phyloP scores from a whole-genome alignment of 768 basidiomycete species.

The Sarcomyxa edulis region DNA sequence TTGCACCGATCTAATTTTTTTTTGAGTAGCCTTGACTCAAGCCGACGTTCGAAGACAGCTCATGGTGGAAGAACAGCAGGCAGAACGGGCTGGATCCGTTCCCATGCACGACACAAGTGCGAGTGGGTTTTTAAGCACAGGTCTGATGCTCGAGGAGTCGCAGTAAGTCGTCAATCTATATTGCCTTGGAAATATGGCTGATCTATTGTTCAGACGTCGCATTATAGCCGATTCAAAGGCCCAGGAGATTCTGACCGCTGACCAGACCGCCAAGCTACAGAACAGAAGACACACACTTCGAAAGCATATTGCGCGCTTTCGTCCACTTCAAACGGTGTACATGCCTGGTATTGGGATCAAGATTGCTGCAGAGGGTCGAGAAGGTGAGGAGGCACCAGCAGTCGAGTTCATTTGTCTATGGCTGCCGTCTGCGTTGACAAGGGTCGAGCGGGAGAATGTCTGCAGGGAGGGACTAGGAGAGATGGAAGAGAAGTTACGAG shows the following conservation, averaged over 20 bases:
- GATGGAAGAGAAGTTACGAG: slow-evolving; percentile 15
- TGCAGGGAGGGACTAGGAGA: slow-evolving; percentile 5
- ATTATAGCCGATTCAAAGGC: not conserved
- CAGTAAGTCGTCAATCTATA: too few relatives aligned
- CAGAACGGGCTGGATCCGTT: not conserved
- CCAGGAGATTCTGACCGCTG: not conserved
- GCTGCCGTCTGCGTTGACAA: slow-evolving; percentile 11
- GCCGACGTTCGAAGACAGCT: not conserved
- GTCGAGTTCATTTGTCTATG: slow-evolving; percentile 10
- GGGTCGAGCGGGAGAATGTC: not conserved
- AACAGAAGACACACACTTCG: not conserved
- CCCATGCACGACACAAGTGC: not conserved
- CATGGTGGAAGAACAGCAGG: not conserved
- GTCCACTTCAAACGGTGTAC: slow-evolving; percentile 1
- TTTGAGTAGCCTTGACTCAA: not conserved
- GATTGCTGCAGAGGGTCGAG: not conserved
- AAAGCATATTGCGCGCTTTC: slow-evolving; percentile 1
- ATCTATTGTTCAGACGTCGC: not conserved
- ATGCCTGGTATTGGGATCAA: slow-evolving; percentile 4
- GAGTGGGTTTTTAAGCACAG: not conserved
- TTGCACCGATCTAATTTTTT: too few relatives aligned
- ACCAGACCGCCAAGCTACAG: slow-evolving; percentile 1
- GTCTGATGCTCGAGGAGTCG: too few relatives aligned
- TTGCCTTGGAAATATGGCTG: slow-evolving; percentile 3
- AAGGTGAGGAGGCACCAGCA: not conserved